A percentile compares a stretch with the other conserved stretches of the same genome.
Conservation (phyloP, 208 protist species). For the Angomonas deanei region DNA sequence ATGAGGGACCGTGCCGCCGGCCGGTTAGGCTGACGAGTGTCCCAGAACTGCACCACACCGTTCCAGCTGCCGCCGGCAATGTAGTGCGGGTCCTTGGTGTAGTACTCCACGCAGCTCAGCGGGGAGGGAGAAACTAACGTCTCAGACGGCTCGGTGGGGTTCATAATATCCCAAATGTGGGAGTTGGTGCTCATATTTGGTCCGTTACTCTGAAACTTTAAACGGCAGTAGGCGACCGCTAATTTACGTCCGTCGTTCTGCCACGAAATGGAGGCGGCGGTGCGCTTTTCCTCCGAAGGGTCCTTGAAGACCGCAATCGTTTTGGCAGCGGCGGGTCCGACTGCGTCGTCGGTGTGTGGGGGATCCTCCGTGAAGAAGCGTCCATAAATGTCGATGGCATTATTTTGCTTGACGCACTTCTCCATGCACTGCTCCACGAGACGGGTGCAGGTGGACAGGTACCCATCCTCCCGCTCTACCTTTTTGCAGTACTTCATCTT, state of each 20-base stretch:
- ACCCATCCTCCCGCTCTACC: slow-evolving; percentile 94
- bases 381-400: slow-evolving; percentile 96
- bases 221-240: slow-evolving; percentile 92
- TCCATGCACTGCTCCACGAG: slow-evolving; percentile 87
- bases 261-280: slow-evolving; percentile 92
- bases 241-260: slow-evolving; percentile 91
- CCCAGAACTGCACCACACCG: slow-evolving; percentile 95
- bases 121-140: slow-evolving; percentile 92
- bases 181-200: slow-evolving; percentile 90
- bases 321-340: slow-evolving; percentile 88
- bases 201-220: slow-evolving; percentile 92
- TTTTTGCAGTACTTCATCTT: slow-evolving; percentile 96
- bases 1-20: slow-evolving; percentile 86
- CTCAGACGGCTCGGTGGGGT: slow-evolving; percentile 93
- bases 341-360: slow-evolving; percentile 67
- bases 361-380: slow-evolving; percentile 90
- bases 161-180: slow-evolving; percentile 96
- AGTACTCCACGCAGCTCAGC: slow-evolving; percentile 94
- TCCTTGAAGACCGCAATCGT: slow-evolving; percentile 94
- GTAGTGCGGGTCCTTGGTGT: slow-evolving; percentile 93
- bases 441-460: slow-evolving; percentile 84
- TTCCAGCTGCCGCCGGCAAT: slow-evolving; percentile 97
- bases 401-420: slow-evolving; percentile 95
- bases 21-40: slow-evolving; percentile 90
- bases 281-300: slow-evolving; percentile 82